Evolutionary conservation across 371 early-diverging fungal species (phyloP), one percentile per base, ranked within the genome.

Genomic region (Chytridium lagenaria): DNA sequence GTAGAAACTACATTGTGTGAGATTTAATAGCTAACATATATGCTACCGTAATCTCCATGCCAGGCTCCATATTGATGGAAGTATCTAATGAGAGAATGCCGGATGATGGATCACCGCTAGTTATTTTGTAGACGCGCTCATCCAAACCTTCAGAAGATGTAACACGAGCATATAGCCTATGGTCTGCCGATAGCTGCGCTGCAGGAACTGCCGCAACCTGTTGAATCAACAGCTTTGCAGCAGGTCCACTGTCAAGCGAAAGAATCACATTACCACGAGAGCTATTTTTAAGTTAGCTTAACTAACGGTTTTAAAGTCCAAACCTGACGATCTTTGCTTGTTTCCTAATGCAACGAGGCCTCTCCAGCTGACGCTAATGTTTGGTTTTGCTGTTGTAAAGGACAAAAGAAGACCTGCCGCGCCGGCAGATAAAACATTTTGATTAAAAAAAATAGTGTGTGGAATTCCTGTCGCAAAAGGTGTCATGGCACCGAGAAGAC

Each of bases 11-110:
- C 2, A 16, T 2, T 10, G 2, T 66, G 16, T 44, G 44, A 44
- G 44, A 7, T 12, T 7, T 44, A 16, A 7, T 38, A 26, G 22
- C 7, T 3, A 10, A 12, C 19, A n/a, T 22, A 15, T 40, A n/a
- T 66, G 22, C 19, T 44, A 66, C 66, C 5, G 38, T 38, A 7
- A 66, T 40, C 12, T 2, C 30, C 26, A n/a, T 66, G 3, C 26
- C n/a, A 2, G n/a, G 16, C 16, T 66, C 66, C 5, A 66, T 7
- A 37, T 19, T 66, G 3, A 2, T 15, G 2, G 38, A 22, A 2
- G 90, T 90, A 69, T 93, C 92, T 2, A 93, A 77, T 0, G 93
- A 89, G 85, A 93, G 86, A 37, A 89, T 90, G 0, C 92, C 93
- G 63, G 87, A 87, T 5, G 87, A 80, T n/a, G 91, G 91, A 80